A percentile compares a stretch with the other conserved stretches of the same genome.
Evolutionary conservation across 805 yeast genomes (phyloP).

Genomic region (Limtongia smithiae): DNA sequence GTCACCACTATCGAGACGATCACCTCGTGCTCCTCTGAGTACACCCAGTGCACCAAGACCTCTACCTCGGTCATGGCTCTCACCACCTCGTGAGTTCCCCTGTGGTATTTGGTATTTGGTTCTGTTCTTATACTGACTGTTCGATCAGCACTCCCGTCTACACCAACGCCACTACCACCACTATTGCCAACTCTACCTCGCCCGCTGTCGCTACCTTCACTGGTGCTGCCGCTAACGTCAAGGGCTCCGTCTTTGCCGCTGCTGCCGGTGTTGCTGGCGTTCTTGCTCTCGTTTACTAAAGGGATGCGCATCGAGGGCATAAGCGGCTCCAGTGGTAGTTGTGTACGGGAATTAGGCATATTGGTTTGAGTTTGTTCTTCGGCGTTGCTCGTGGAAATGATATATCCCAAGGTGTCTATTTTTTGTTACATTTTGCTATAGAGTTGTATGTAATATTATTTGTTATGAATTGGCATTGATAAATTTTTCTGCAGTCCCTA

Average conservation of each 20-base stretch:
- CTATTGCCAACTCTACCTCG: conserved; percentile 29
- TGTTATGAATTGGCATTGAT: too few relatives aligned
- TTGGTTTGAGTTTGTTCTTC: too few relatives aligned
- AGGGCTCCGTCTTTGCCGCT: conserved; percentile 18
- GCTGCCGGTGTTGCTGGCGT: conserved; percentile 26
- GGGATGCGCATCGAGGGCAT: too few relatives aligned
- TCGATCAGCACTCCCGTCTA: conserved; percentile 7
- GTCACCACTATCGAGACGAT: conserved; percentile 46
- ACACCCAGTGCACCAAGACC: conserved; percentile 47
- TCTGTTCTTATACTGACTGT: background rate
- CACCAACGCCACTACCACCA: conserved; percentile 15
- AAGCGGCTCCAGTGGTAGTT: too few relatives aligned
- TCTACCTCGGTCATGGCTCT: conserved; percentile 5
- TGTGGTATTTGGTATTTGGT: background rate
- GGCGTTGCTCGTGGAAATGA: too few relatives aligned
- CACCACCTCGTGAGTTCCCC: conserved; percentile 12
- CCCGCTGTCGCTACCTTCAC: conserved; percentile 28
- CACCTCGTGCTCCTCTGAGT: conserved; percentile 46
- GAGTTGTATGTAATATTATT: too few relatives aligned
- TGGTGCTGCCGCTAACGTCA: conserved; percentile 27
- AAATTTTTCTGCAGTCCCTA: too few relatives aligned
- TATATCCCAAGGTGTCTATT: too few relatives aligned
- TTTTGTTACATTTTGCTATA: too few relatives aligned
- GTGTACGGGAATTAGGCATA: too few relatives aligned
- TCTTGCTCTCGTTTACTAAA: conserved; percentile 27